Percentiles rank a stretch among this genome's conserved stretches.
Evolutionary conservation across 2,329 filamentous ascomycete genomes (phyloP).

Genomic region (Lecanoromycetidae sp.): DNA sequence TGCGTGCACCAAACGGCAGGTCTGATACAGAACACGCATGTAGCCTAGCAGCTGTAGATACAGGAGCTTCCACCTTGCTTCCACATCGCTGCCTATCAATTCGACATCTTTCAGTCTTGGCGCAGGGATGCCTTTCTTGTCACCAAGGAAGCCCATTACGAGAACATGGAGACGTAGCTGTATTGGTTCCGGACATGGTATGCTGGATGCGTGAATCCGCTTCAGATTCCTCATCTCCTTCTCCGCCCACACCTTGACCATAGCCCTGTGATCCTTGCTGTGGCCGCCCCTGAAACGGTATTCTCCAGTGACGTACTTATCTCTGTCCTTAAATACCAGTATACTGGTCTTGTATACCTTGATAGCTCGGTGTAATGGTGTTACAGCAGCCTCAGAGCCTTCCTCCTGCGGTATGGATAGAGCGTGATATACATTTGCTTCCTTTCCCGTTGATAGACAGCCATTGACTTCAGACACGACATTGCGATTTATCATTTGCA

Average conservation of each 20-base stretch:
- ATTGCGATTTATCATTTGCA: conserved; percentile 90
- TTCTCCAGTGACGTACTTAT: conserved; percentile 91
- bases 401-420: conserved; percentile 45
- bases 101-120: conserved; percentile 80
- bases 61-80: conserved; percentile 60
- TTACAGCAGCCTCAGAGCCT: conserved; percentile 36
- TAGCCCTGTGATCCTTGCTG: conserved; percentile 86
- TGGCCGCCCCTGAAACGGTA: conserved; percentile 82
- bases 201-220: conserved; percentile 68
- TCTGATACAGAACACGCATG: conserved; percentile 88
- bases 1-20: conserved; percentile 82
- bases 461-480: conserved; percentile 86
- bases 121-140: conserved; percentile 74
- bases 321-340: conserved; percentile 92
- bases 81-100: conserved; percentile 54
- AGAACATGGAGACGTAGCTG: conserved; percentile 87
- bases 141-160: conserved; percentile 87
- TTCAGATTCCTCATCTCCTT: conserved; percentile 95
- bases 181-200: conserved; percentile 81
- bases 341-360: conserved; percentile 99
- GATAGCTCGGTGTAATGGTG: conserved; percentile 66
- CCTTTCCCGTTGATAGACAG: conserved; percentile 90
- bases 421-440: conserved; percentile 95
- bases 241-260: conserved; percentile 98
- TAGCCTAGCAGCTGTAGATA: conserved; percentile 76